A percentile compares a stretch with the other conserved stretches of the same genome.
Conservation (phyloP, 2,329 filamentous ascomycete species). For the Sclerotinia nivalis region DNA sequence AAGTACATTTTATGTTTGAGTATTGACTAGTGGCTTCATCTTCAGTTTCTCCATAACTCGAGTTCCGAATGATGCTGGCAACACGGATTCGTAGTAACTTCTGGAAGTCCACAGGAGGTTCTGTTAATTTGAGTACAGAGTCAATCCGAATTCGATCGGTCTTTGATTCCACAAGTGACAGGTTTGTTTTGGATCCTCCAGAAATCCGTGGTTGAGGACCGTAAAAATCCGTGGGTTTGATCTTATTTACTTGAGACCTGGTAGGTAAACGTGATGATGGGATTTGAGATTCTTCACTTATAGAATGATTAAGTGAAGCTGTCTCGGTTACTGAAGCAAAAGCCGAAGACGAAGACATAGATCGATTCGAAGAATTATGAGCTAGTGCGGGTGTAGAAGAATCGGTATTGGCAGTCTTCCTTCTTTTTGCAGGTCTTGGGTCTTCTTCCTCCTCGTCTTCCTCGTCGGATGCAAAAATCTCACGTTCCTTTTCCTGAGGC, state of each 20-base stretch:
- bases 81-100: conserved; percentile 34
- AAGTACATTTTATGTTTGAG: conserved; percentile 30
- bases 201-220: conserved; percentile 12
- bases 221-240: conserved; percentile 32
- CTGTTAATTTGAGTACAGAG: conserved; percentile 21
- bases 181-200: not conserved
- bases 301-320: conserved; percentile 27
- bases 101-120: conserved; percentile 28
- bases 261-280: conserved; percentile 15
- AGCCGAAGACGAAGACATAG: conserved; percentile 3
- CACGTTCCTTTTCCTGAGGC: conserved; percentile 14
- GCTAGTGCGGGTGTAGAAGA: not conserved
- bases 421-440: conserved; percentile 33
- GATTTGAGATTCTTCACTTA: conserved; percentile 26
- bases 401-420: conserved; percentile 24
- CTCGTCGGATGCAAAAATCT: conserved; percentile 26
- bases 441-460: conserved; percentile 37
- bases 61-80: conserved; percentile 26
- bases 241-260: conserved; percentile 23
- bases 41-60: conserved; percentile 7
- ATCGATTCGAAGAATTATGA: conserved; percentile 6
- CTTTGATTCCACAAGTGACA: not conserved
- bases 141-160: conserved; percentile 12
- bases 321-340: conserved; percentile 3
- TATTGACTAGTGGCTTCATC: conserved; percentile 17